These are phyloP conservation scores for Blastocystis sp. DNA, from an alignment of 352 stramenopile genomes.

Conservation along the genomic window DNA sequence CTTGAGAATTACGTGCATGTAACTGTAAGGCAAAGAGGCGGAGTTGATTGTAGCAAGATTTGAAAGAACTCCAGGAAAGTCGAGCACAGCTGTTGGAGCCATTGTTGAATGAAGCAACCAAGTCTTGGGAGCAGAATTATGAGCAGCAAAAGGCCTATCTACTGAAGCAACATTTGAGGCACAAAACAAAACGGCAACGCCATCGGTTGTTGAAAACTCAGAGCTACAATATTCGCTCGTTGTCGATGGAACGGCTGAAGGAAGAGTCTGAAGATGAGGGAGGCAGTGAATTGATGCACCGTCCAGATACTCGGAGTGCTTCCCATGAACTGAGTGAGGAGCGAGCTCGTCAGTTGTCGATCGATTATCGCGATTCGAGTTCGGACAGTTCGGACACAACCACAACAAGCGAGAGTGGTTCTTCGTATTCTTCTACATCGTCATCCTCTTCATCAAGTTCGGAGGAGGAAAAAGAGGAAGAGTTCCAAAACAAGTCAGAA, in stretches of 20 bases:
- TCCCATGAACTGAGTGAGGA: background rate
- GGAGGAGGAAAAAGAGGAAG: background rate
- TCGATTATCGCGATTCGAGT: background rate
- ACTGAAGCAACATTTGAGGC: slow-evolving; percentile 65
- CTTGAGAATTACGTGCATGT: background rate
- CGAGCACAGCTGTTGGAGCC: background rate
- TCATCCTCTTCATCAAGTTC: slow-evolving; percentile 28
- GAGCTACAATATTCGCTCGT: background rate
- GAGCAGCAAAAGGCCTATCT: slow-evolving; percentile 68
- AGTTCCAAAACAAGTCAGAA: background rate
- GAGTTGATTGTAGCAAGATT: background rate
- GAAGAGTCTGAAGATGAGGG: background rate
- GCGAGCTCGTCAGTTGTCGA: background rate
- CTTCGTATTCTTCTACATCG: background rate
- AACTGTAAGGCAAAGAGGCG: background rate
- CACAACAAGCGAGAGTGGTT: background rate
- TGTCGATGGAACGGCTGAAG: background rate
- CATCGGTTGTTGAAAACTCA: background rate
- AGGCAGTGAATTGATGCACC: background rate
- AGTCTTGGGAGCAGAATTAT: slow-evolving; percentile 71
- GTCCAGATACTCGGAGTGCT: background rate
- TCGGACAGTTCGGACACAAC: background rate
- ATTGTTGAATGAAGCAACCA: background rate
- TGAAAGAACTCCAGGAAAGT: background rate
- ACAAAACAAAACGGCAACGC: slow-evolving; percentile 63